These are phyloP conservation scores for Hsuehochloa calcarea DNA, from an alignment of 176 grass and related monocot genomes.

Conservation along the genomic window DNA sequence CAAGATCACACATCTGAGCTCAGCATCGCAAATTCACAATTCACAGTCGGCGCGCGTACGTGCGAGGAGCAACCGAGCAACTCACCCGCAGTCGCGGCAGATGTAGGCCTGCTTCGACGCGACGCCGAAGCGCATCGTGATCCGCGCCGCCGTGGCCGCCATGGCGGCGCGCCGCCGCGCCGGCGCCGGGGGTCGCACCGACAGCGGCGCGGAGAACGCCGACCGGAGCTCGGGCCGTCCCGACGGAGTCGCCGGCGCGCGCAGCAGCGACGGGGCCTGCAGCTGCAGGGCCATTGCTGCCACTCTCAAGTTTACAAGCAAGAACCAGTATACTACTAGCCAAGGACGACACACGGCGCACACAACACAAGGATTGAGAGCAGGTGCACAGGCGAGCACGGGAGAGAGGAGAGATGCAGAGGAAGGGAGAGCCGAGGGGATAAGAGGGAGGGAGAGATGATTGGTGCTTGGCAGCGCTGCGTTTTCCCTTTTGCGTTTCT, in stretches of 20 bases:
- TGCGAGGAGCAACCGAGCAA: too few species aligned
- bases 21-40: background rate
- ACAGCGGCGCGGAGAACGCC: conserved; percentile 43
- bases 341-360: background rate
- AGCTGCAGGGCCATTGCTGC: conserved; percentile 65
- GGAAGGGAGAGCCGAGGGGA: background rate
- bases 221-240: conserved; percentile 40
- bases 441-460: conserved; percentile 31
- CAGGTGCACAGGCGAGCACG: background rate
- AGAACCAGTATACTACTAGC: too few species aligned
- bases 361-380: background rate
- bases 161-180: background rate
- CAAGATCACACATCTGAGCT: background rate
- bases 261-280: conserved; percentile 36
- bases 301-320: background rate
- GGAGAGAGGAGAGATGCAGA: background rate
- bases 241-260: conserved; percentile 36
- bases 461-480: conserved; percentile 12
- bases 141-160: conserved; percentile 36
- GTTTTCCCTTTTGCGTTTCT: background rate
- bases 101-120: conserved; percentile 81
- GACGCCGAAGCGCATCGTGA: conserved; percentile 61
- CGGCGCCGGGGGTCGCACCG: conserved; percentile 34
- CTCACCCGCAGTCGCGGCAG: conserved; percentile 96
- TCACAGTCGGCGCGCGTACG: background rate